Evolutionary conservation across 2,329 filamentous ascomycete genomes (phyloP).

Genomic region (Plectosphaerella sp.): DNA sequence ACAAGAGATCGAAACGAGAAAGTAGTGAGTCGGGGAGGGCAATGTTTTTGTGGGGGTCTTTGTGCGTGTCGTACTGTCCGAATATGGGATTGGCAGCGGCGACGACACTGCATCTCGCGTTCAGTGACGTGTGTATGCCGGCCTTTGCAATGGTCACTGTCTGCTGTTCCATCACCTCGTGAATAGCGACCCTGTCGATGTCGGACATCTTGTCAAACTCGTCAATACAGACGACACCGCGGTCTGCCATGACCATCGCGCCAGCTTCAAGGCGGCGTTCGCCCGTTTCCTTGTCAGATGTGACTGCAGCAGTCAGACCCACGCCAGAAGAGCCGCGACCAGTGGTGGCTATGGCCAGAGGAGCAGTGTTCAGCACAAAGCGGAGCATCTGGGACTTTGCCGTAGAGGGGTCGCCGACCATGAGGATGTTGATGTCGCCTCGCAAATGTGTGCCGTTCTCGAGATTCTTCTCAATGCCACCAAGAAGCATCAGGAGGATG

Average conservation of each 20-base stretch:
- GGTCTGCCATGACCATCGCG: slow-evolving; percentile 97
- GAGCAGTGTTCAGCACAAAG: slow-evolving; percentile 95
- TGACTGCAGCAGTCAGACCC: slow-evolving; percentile 94
- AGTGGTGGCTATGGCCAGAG: slow-evolving; percentile 93
- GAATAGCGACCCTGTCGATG: slow-evolving; percentile 93
- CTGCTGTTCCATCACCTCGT: slow-evolving; percentile 99
- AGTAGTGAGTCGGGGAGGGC: slow-evolving; percentile 92
- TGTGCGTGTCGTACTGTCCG: slow-evolving; percentile 96
- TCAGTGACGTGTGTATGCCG: slow-evolving; percentile 94
- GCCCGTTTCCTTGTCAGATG: slow-evolving; percentile 94
- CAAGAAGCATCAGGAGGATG: slow-evolving; percentile 88
- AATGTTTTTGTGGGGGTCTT: slow-evolving; percentile 98
- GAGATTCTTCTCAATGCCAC: slow-evolving; percentile 96
- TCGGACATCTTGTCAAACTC: slow-evolving; percentile 99
- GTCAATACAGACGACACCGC: slow-evolving; percentile 97
- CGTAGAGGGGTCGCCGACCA: slow-evolving; percentile 98
- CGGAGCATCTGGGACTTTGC: slow-evolving; percentile 97
- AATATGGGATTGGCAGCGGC: slow-evolving; percentile 97
- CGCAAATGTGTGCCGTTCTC: slow-evolving; percentile 97
- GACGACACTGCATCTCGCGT: slow-evolving; percentile 93
- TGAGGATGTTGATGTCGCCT: slow-evolving; percentile 98
- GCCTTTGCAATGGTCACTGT: slow-evolving; percentile 99
- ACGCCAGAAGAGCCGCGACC: slow-evolving; percentile 96
- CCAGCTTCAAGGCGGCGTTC: slow-evolving; percentile 92
- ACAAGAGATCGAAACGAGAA: slow-evolving; percentile 96